Evolutionary conservation across 148 eudicot species (phyloP), one percentile per base, ranked within the genome.

Genomic region (Rhododendron kiyosumense): DNA sequence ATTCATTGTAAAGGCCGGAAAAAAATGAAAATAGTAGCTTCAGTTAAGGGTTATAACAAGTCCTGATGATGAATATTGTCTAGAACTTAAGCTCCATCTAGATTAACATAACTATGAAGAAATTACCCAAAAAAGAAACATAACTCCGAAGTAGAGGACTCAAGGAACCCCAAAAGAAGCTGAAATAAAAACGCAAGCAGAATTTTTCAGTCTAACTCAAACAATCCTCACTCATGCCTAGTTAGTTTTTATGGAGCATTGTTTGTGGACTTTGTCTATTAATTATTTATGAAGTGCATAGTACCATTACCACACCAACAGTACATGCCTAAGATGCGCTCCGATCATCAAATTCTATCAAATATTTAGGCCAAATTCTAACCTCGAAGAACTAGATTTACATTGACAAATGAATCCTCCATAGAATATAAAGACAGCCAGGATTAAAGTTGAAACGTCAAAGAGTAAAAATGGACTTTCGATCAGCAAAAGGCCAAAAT

Each of bases 11-110:
- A 13, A 59, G 52, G 78, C 69, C 11, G 57, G 78, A 41, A 79
- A 79, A 17, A 81, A 67, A 3, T 36, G 3, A 69, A 57, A 26
- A 85, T 1, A 3, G 74, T 67, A 26, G 43, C 22, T 52, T 84
- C 74, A 59, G 49, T 82, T 18, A n/a, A 20, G 14, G 12, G 36
- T 85, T 67, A 61, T 22, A 85, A 45, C 69, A 82, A 7, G 43
- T 48, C 57, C 34, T 41, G 77, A 75, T 34, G 79, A 7, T 22
- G 22, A 67, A 85, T 30, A 15, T 17, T 22, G 45, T 85, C 75
- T 49, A 84, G 34, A 84, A 57, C 61, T 74, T 10, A 84, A 84
- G 80, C 36, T 73, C 65, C 65, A 59, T 20, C 26, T 22, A 59
- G 9, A 22, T 59, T 59, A 20, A 59, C 10, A 59, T 22, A 59